Evolutionary conservation across 805 yeast species (phyloP), one percentile per base, ranked within the genome.

Genomic region (Saccharomyces kudriavzevii): DNA sequence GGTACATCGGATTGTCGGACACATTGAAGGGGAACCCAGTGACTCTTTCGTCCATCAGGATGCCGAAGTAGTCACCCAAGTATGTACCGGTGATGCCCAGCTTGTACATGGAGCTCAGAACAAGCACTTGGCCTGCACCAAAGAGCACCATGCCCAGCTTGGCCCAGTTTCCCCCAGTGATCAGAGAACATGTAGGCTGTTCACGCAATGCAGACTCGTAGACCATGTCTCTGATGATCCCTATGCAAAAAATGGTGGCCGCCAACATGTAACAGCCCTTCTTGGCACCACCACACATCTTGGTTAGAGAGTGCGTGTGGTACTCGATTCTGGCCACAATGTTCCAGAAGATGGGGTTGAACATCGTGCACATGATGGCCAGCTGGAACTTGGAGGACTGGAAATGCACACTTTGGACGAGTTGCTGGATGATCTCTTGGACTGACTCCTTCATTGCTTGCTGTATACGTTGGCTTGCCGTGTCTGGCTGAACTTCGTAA

Each of bases 281-380:
- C 52, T 77, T 80, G 40, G 84, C 75, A 29, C 87, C 85, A 30
- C 88, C 85, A 1, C 86, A 78, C 22, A 87, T 56, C 62, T 85
- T 89, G 22, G 98, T 88, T 52, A 92, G 71, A 51, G 86, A 63
- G 60, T 87, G 86, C 14, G 88, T 82, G 55, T 81, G 81, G 76
- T 89, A 89, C 68, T 94, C 98, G 60, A 80, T 63, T 61, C 98
- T 79, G 5, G 99, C 99, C 24, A 81, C 95, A 54, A 86, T 78
- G 69, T 94, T 94, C 99, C 99, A 94, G 68, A 91, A 92, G 30
- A 87, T 80, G 17, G 99, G 99, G 69, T 94, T 94, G 80, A 94
- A 91, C 14, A 84, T 83, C 61, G 94, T 87, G 29, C 87, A 80
- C 8, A 76, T 78, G 28, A 88, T 67, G 4, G 92, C 81, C 54